Percentiles rank a stretch among this genome's conserved stretches.
These are phyloP conservation scores for Chionographis japonica DNA, from an alignment of 106 monocot genomes.

Conservation along the genomic window DNA sequence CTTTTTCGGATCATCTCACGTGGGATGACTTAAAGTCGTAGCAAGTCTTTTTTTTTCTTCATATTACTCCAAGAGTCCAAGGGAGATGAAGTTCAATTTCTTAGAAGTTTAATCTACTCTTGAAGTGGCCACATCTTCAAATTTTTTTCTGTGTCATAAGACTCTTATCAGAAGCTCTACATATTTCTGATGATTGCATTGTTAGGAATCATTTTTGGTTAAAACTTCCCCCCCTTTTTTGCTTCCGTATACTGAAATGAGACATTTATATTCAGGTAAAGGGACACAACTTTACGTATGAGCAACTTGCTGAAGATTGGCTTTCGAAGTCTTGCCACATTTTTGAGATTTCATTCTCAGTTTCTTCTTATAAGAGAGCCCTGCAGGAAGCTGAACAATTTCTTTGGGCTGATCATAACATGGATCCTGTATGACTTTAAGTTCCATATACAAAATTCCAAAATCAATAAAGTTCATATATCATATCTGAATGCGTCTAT, in stretches of 20 bases:
- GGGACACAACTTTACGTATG: slow-evolving; percentile 31
- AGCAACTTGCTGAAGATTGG: slow-evolving; percentile 72
- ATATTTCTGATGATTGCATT: no score
- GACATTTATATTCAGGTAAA: slow-evolving; percentile 37
- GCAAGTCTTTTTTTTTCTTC: no score
- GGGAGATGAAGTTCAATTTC: no score
- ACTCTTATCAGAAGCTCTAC: no score
- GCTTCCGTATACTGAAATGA: not conserved
- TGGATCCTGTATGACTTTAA: slow-evolving; percentile 58
- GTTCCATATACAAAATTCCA: not conserved
- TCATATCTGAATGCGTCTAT: slow-evolving; percentile 7
- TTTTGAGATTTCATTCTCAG: slow-evolving; percentile 51
- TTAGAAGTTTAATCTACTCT: no score
- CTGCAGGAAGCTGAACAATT: slow-evolving; percentile 74
- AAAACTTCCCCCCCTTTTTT: no score
- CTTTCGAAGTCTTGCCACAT: slow-evolving; percentile 41
- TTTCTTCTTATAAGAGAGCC: slow-evolving; percentile 32
- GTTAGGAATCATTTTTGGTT: no score
- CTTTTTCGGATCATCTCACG: no score
- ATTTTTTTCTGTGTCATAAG: no score
- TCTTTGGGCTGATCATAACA: slow-evolving; percentile 78
- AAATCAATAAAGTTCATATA: not conserved
- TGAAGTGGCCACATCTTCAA: no score
- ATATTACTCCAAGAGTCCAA: no score
- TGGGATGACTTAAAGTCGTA: no score